These are phyloP conservation scores for Polyporus tsugae DNA, from an alignment of 1,284 basidiomycete genomes.

Conservation along the genomic window DNA sequence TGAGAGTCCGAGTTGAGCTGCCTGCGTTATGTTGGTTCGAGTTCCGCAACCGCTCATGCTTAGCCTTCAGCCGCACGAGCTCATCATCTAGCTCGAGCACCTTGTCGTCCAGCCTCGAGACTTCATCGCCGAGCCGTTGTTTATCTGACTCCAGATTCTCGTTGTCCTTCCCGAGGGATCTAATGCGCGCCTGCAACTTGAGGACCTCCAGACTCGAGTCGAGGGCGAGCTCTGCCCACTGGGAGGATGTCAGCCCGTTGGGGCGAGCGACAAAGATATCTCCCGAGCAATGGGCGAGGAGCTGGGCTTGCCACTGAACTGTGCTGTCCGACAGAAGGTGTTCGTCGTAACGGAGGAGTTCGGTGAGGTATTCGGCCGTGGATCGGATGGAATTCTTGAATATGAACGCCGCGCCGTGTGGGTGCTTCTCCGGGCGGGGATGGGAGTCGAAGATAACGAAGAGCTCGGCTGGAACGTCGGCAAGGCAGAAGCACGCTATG, in stretches of 20 bases:
- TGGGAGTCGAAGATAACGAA: conserved; percentile 75
- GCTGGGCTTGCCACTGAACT: conserved; percentile 69
- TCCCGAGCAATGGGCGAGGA: conserved; percentile 64
- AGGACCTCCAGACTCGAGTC: conserved; percentile 59
- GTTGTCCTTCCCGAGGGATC: conserved; percentile 46
- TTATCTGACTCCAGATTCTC: conserved; percentile 44
- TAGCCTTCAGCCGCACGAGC: conserved; percentile 13
- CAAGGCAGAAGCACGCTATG: conserved; percentile 61
- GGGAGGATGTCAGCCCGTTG: conserved; percentile 27
- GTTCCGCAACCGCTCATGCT: background rate
- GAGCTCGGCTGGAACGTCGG: conserved; percentile 40
- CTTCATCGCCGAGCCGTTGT: conserved; percentile 35
- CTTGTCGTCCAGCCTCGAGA: conserved; percentile 38
- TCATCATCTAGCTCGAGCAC: conserved; percentile 41
- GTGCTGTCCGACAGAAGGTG: conserved; percentile 50
- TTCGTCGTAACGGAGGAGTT: conserved; percentile 58
- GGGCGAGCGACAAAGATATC: conserved; percentile 55
- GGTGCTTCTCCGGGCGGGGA: conserved; percentile 59
- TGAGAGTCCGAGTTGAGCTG: background rate
- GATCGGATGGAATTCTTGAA: conserved; percentile 52
- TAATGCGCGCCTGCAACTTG: conserved; percentile 49
- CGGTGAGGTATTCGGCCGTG: conserved; percentile 53
- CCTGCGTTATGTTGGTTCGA: background rate
- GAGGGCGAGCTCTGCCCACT: conserved; percentile 48
- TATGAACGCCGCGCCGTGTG: conserved; percentile 63